Percentiles rank a stretch among this genome's conserved stretches.
Evolutionary conservation across 768 basidiomycete species (phyloP).

Genomic region (Auricularia auricula-judae): DNA sequence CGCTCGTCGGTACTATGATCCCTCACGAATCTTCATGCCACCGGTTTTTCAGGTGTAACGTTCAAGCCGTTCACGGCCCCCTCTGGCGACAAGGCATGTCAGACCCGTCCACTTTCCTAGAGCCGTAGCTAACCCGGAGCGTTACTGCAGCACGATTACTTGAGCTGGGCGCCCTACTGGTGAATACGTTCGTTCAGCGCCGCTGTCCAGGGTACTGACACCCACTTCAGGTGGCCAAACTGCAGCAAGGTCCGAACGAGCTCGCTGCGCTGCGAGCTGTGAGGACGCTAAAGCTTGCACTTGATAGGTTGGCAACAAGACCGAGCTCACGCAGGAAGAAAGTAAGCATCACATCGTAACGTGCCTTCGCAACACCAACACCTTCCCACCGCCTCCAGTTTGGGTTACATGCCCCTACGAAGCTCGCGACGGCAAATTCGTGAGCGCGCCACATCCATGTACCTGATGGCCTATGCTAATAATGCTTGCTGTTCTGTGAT

Average conservation of each 20-base stretch:
- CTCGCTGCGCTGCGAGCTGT: slow-evolving; percentile 27
- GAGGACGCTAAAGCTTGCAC: slow-evolving; percentile 30
- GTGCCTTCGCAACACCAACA: background rate
- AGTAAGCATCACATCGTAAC: slow-evolving; percentile 20
- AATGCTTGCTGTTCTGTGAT: too few species aligned
- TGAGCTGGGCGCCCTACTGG: background rate
- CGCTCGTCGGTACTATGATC: background rate
- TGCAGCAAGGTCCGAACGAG: background rate
- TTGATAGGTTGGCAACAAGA: slow-evolving; percentile 43
- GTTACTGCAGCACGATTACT: background rate
- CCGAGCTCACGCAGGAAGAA: slow-evolving; percentile 40
- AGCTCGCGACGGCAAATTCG: slow-evolving; percentile 41
- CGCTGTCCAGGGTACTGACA: too few species aligned
- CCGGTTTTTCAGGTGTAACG: background rate
- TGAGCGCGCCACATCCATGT: slow-evolving; percentile 23
- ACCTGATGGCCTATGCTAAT: too few species aligned
- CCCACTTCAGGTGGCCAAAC: background rate
- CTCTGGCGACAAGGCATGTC: slow-evolving; percentile 16
- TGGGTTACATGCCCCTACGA: slow-evolving; percentile 37
- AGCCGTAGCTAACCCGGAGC: background rate
- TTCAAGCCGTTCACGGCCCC: background rate
- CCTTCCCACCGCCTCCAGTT: slow-evolving; percentile 11
- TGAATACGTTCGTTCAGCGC: background rate
- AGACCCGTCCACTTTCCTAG: background rate
- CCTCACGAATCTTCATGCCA: background rate